Conservation (phyloP, 225 moss, liverwort and hornwort species). For the Pseudoscleropodium purum region DNA sequence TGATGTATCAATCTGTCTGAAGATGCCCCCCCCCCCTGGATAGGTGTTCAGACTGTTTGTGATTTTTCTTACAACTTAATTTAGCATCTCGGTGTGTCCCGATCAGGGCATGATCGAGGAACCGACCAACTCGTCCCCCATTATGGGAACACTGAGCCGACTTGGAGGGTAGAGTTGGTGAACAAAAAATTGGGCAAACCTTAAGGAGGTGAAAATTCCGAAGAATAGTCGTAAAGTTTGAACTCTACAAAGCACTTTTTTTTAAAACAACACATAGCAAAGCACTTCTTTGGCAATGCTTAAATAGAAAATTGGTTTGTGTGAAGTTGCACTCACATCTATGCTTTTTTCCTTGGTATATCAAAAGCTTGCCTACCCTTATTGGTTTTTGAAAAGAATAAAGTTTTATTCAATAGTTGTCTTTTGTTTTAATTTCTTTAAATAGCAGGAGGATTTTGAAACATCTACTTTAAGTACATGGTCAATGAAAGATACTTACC, state of each 20-base stretch:
- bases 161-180: neutral
- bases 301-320: neutral
- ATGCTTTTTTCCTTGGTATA: no score
- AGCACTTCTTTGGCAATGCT: neutral
- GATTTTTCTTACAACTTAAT: neutral
- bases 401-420: neutral
- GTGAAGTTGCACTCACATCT: no score
- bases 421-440: no score
- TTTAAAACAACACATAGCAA: neutral
- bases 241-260: neutral
- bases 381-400: neutral
- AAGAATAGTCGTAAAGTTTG: neutral
- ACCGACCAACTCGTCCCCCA: neutral
- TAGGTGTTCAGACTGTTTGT: neutral
- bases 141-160: neutral
- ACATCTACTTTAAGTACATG: rapidly evolving
- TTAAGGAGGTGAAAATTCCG: neutral
- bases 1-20: neutral
- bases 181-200: neutral
- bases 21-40: no score
- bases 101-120: no score
- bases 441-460: neutral
- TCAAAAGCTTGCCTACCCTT: no score
- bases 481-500: neutral
- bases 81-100: neutral